phyloP scores from a whole-genome alignment of 495 filamentous ascomycete species.

The Aspergillus campestris region DNA sequence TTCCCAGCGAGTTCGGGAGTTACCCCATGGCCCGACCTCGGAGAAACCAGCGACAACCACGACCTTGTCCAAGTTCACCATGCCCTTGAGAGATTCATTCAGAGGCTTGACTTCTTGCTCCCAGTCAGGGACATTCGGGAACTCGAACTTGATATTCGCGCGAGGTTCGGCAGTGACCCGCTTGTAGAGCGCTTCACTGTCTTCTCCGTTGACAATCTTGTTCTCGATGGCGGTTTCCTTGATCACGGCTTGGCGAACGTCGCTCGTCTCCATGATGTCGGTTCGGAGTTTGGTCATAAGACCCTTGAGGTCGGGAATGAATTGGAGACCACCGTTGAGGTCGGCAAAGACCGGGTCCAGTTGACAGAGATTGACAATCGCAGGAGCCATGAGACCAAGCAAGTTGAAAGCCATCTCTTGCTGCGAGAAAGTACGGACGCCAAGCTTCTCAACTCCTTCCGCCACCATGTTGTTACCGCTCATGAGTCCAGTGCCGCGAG shows the following conservation, averaged over 20 bases:
- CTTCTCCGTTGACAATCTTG: conserved; percentile 92
- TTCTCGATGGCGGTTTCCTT: conserved; percentile 96
- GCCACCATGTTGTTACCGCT: conserved; percentile 96
- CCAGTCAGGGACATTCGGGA: conserved; percentile 85
- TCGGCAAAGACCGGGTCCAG: conserved; percentile 92
- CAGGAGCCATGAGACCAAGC: conserved; percentile 89
- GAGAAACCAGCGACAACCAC: conserved; percentile 96
- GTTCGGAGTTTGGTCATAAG: conserved; percentile 84
- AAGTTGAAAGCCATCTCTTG: conserved; percentile 99
- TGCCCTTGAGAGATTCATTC: conserved; percentile 80
- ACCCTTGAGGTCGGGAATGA: conserved; percentile 94
- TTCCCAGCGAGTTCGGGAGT: conserved; percentile 95
- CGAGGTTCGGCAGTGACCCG: conserved; percentile 87
- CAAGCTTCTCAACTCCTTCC: conserved; percentile 90
- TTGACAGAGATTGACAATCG: conserved; percentile 93
- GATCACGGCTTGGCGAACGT: conserved; percentile 85
- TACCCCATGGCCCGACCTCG: conserved; percentile 96
- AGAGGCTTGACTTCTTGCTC: conserved; percentile 82
- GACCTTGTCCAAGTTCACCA: conserved; percentile 97
- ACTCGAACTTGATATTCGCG: conserved; percentile 95
- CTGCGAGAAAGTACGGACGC: conserved; percentile 97
- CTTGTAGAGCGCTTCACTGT: conserved; percentile 85
- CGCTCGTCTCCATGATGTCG: conserved; percentile 87
- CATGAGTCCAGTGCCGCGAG: conserved; percentile 96
- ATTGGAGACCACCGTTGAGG: conserved; percentile 94